Evolutionary conservation across 331 rosid species (phyloP), one percentile per base, ranked within the genome.

Genomic region (Cydonia oblonga): DNA sequence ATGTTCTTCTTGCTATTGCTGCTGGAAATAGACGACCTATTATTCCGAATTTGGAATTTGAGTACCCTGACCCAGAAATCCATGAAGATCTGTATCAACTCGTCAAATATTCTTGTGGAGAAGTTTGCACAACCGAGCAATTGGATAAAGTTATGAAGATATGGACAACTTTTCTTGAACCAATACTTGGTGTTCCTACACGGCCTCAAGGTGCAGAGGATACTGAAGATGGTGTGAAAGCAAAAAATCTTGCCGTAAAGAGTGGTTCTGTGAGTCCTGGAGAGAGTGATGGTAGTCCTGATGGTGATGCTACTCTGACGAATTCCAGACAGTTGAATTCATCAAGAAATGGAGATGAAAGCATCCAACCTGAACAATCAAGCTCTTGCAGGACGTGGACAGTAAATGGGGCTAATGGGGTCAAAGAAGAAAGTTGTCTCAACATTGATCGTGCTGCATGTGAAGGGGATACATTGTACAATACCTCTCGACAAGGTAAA

Each of bases 71-170:
- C 83, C 82, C 82, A 16, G 97, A 83, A 68, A 86, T 95, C 76
- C 99, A 95, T 72, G 99, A 95, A 83, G 97, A 95, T 72, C 81
- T 95, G 72, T 91, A 95, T 82, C 97, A 91, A 82, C 97, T 91
- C 38, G 81, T 95, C 70, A 90, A 95, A 76, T 95, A 91, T 76
- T 95, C 97, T 7, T 91, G 97, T 82, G 93, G 92, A 76, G 99
- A 95, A 87, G 85, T 95, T 80, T 95, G 96, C 66, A 88, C 99
- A 9, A 83, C 96, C 0, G 99, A 95, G 74, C 97, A 89, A 44
- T 79, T 90, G 84, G 99, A 91, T 78, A 95, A 91, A 86, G 96
- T 91, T 58, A 85, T 88, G 97, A 95, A 91, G 92, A 77, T 95
- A 72, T 95, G 99, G 99, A 91, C 96, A 78, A 91, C 92, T 52